These are phyloP conservation scores for Alloteropsis semialata DNA, from an alignment of 176 grass and related monocot genomes.

Conservation along the genomic window DNA sequence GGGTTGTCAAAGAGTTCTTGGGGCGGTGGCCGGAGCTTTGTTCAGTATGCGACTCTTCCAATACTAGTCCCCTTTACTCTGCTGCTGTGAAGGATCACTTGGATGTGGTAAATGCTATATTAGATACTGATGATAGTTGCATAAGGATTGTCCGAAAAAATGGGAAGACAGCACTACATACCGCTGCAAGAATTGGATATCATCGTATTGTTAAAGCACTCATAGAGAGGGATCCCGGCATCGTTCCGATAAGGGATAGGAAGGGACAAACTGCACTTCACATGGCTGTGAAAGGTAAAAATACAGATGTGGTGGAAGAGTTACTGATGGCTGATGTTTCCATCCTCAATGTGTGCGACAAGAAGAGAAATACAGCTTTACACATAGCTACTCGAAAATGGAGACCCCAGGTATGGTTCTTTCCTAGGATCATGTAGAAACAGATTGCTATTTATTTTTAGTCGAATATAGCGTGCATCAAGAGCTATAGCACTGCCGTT, in stretches of 20 bases:
- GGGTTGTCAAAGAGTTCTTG: conserved; percentile 78
- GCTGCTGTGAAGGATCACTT: conserved; percentile 87
- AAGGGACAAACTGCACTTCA: conserved; percentile 98
- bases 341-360: conserved; percentile 87
- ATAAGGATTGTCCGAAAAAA: conserved; percentile 85
- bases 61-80: conserved; percentile 87
- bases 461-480: neutral
- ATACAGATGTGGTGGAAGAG: conserved; percentile 89
- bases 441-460: neutral
- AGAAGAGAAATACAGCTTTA: conserved; percentile 91
- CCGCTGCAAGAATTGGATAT: conserved; percentile 72
- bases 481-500: neutral
- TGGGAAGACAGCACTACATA: conserved; percentile 88
- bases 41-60: conserved; percentile 70
- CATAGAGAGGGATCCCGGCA: conserved; percentile 67
- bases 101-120: conserved; percentile 85
- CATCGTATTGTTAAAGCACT: conserved; percentile 78
- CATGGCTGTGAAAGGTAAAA: conserved; percentile 98
- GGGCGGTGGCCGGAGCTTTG: conserved; percentile 66
- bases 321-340: conserved; percentile 78
- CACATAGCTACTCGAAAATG: conserved; percentile 99
- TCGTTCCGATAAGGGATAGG: conserved; percentile 81
- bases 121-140: conserved; percentile 57
- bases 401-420: conserved; percentile 81
- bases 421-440: neutral